Conservation (phyloP, 23 red algal species). For the Cyanidiococcus yangmingshanensis region DNA sequence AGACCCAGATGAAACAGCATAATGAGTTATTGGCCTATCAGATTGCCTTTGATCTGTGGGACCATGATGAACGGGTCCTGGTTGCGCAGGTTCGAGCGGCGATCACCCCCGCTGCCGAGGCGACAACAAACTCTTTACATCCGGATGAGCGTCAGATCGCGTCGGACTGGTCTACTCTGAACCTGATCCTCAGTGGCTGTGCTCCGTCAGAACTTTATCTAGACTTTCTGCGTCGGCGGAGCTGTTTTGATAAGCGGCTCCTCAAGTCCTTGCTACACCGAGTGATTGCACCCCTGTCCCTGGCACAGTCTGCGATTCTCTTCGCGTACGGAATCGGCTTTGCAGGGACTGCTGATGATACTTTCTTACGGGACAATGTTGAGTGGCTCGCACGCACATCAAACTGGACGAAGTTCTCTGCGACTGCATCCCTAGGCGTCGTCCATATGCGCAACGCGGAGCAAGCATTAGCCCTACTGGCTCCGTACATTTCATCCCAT, state of each 20-base stretch:
- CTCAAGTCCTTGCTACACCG: slow-evolving; percentile 69
- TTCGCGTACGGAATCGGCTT: slow-evolving; percentile 84
- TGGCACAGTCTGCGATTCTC: slow-evolving; percentile 70
- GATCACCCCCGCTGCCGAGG: not conserved
- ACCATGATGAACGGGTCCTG: slow-evolving; percentile 75
- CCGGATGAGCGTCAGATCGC: not conserved
- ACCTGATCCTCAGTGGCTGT: slow-evolving; percentile 48
- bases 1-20: slow-evolving; percentile 23
- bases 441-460: slow-evolving; percentile 70
- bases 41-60: slow-evolving; percentile 88
- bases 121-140: not conserved
- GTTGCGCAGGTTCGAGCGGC: not conserved
- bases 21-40: slow-evolving; percentile 39
- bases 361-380: slow-evolving; percentile 80
- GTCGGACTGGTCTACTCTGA: too few species aligned
- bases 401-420: slow-evolving; percentile 97
- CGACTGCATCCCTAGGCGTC: slow-evolving; percentile 85
- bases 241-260: slow-evolving; percentile 61
- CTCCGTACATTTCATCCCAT: slow-evolving; percentile 64
- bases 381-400: slow-evolving; percentile 86
- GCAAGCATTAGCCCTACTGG: slow-evolving; percentile 69
- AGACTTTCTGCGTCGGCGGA: slow-evolving; percentile 75
- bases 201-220: slow-evolving; percentile 63
- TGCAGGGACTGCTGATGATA: slow-evolving; percentile 86
- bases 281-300: slow-evolving; percentile 61